Conservation (phyloP, 768 basidiomycete genomes). For the Daedaleopsis nitida region DNA sequence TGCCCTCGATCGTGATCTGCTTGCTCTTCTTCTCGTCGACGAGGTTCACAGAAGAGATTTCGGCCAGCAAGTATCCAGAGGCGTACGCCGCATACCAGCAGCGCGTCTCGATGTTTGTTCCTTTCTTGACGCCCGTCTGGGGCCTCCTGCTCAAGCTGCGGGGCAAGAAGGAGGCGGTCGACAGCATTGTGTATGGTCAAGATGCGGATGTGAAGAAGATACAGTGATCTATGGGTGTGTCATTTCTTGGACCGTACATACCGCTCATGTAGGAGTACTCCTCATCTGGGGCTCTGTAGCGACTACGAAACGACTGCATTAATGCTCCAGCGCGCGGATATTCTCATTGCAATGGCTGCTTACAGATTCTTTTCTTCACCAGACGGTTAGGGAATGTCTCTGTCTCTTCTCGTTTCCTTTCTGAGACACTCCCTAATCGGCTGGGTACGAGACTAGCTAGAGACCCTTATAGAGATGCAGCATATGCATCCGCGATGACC, state of each 20-base stretch:
- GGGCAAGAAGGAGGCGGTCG: constrained; percentile 40
- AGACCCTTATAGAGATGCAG: too few species aligned
- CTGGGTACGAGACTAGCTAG: too few species aligned
- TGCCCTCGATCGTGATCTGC: constrained; percentile 64
- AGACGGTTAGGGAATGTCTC: too few species aligned
- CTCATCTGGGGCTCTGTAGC: background rate
- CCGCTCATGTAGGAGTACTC: background rate
- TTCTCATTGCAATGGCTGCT: too few species aligned
- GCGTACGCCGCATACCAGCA: constrained; percentile 72
- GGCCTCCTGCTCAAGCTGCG: constrained; percentile 40
- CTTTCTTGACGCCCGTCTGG: constrained; percentile 47
- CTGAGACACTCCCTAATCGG: too few species aligned
- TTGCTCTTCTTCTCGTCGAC: constrained; percentile 80
- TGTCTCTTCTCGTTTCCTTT: too few species aligned
- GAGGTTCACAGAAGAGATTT: constrained; percentile 78
- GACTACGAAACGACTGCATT: too few species aligned
- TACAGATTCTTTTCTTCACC: too few species aligned
- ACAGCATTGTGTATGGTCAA: constrained; percentile 47
- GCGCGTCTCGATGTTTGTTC: constrained; percentile 82
- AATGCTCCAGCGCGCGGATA: too few species aligned
- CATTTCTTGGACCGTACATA: background rate
- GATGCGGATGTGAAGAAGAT: constrained; percentile 23
- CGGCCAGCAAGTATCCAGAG: constrained; percentile 68
- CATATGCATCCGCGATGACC: too few species aligned
- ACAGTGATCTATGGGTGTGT: constrained; percentile 14